Evolutionary conservation across 331 rosid species (phyloP).

Genomic region (Saraca asoca): DNA sequence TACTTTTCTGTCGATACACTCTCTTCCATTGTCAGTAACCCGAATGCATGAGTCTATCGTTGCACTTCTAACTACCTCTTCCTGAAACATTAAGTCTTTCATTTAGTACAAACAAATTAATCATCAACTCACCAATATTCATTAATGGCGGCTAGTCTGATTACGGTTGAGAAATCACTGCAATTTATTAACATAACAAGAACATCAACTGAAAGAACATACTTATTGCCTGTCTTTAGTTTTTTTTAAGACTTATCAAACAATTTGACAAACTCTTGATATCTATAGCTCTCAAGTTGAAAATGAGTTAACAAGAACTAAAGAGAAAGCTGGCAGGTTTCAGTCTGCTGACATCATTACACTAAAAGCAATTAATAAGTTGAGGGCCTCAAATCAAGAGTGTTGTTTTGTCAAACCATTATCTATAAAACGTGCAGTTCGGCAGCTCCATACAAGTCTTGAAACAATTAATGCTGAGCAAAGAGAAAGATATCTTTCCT

Average conservation of each 20-base stretch:
- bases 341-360: slow-evolving; percentile 7
- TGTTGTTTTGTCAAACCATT: too few relatives aligned
- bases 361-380: slow-evolving; percentile 12
- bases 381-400: not conserved
- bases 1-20: slow-evolving; percentile 66
- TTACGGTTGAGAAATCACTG: not conserved
- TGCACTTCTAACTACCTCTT: slow-evolving; percentile 76
- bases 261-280: too few relatives aligned
- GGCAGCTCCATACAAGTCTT: too few relatives aligned
- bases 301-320: too few relatives aligned
- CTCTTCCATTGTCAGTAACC: slow-evolving; percentile 80
- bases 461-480: not conserved
- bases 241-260: too few relatives aligned
- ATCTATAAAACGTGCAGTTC: too few relatives aligned
- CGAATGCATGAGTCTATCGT: slow-evolving; percentile 70
- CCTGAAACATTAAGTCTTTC: slow-evolving; percentile 51
- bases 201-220: too few relatives aligned
- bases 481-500: not conserved
- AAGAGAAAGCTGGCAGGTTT: not conserved
- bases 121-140: not conserved
- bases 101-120: slow-evolving; percentile 7
- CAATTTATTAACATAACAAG: not conserved
- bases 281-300: too few relatives aligned
- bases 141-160: not conserved
- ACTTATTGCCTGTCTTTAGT: too few relatives aligned